These are phyloP conservation scores for Podospora conica DNA, from an alignment of 495 filamentous ascomycete genomes.

Conservation along the genomic window DNA sequence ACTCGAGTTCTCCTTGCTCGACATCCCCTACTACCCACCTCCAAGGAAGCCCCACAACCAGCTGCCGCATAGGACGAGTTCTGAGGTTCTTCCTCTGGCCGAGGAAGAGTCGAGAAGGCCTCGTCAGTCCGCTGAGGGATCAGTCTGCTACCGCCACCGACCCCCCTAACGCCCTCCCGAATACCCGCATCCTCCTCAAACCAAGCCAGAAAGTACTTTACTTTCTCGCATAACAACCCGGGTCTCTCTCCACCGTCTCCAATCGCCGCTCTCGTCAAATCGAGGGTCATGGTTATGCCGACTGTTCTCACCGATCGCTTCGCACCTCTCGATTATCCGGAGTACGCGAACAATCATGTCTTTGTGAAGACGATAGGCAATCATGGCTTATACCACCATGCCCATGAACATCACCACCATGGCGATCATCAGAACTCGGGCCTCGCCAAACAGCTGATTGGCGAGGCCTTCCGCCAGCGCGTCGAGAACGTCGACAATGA, in stretches of 20 bases:
- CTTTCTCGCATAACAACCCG: neutral
- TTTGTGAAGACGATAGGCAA: slow-evolving; percentile 33
- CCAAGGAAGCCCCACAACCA: slow-evolving; percentile 57
- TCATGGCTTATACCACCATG: slow-evolving; percentile 30
- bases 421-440: slow-evolving; percentile 28
- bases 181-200: slow-evolving; percentile 5
- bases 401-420: slow-evolving; percentile 22
- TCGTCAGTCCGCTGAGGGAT: slow-evolving; percentile 76
- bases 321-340: slow-evolving; percentile 32
- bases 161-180: slow-evolving; percentile 67
- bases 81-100: slow-evolving; percentile 91
- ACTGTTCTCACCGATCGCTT: slow-evolving; percentile 43
- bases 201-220: neutral
- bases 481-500: slow-evolving; percentile 79
- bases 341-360: slow-evolving; percentile 41
- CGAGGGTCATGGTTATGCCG: slow-evolving; percentile 51
- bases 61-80: slow-evolving; percentile 98
- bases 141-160: slow-evolving; percentile 70
- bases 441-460: slow-evolving; percentile 57
- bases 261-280: slow-evolving; percentile 19
- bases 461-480: slow-evolving; percentile 72
- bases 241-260: slow-evolving; percentile 3
- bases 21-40: slow-evolving; percentile 50
- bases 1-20: slow-evolving; percentile 43
- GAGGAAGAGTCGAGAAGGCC: slow-evolving; percentile 92